These are phyloP conservation scores for Pontederia crassipes DNA, from an alignment of 176 grass and related monocot genomes.

Conservation along the genomic window DNA sequence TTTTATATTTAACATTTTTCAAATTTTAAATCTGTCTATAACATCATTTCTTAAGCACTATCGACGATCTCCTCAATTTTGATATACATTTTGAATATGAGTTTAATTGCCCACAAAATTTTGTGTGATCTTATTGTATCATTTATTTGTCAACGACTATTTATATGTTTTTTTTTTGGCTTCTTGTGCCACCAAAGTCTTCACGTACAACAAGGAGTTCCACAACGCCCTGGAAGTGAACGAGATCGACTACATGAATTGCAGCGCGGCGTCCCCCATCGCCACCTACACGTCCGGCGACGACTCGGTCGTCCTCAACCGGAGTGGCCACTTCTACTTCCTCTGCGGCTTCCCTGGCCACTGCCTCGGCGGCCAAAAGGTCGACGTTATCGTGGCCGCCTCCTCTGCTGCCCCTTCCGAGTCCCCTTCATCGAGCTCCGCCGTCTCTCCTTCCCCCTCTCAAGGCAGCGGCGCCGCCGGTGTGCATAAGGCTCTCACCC, in stretches of 20 bases:
- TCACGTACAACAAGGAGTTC: slow-evolving; percentile 63
- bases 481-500: background rate
- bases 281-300: slow-evolving; percentile 55
- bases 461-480: background rate
- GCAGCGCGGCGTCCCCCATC: slow-evolving; percentile 34
- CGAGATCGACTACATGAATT: slow-evolving; percentile 47
- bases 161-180: too few species aligned
- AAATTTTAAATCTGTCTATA: too few species aligned
- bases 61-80: too few species aligned
- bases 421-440: slow-evolving; percentile 12
- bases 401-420: slow-evolving; percentile 60
- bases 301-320: slow-evolving; percentile 55
- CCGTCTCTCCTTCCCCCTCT: background rate
- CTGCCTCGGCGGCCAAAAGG: slow-evolving; percentile 60
- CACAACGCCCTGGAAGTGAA: slow-evolving; percentile 80
- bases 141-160: too few species aligned
- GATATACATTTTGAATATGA: too few species aligned
- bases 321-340: slow-evolving; percentile 57
- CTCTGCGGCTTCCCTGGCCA: slow-evolving; percentile 63
- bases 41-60: too few species aligned
- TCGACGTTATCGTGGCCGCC: slow-evolving; percentile 30
- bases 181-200: slow-evolving; percentile 20
- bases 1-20: too few species aligned
- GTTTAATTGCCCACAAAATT: too few species aligned
- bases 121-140: too few species aligned